Percentiles rank a stretch among this genome's conserved stretches.
Conservation (phyloP, 352 stramenopile species). For the Phytophthora cactorum region DNA sequence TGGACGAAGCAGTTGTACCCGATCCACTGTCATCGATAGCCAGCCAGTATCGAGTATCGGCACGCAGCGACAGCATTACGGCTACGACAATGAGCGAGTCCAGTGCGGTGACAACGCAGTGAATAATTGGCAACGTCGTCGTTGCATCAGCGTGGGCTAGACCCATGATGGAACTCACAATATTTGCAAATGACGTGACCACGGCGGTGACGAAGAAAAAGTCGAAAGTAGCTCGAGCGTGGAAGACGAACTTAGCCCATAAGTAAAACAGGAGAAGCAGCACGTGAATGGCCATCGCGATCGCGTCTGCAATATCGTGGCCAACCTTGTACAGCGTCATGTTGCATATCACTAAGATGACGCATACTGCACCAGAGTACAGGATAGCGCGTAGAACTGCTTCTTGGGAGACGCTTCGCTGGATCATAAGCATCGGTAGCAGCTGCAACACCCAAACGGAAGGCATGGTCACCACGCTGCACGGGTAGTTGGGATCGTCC, state of each 20-base stretch:
- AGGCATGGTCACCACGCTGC: slow-evolving; percentile 59
- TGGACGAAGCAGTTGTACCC: slow-evolving; percentile 38
- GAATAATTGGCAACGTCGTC: slow-evolving; percentile 42
- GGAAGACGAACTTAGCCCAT: slow-evolving; percentile 82
- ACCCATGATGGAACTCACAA: slow-evolving; percentile 60
- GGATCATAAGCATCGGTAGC: slow-evolving; percentile 86
- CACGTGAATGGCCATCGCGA: slow-evolving; percentile 61
- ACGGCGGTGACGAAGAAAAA: slow-evolving; percentile 82
- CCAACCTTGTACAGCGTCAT: slow-evolving; percentile 67
- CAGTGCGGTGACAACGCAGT: slow-evolving; percentile 58
- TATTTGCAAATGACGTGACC: slow-evolving; percentile 46
- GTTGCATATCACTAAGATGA: slow-evolving; percentile 63
- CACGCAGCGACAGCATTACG: slow-evolving; percentile 76
- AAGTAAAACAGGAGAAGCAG: slow-evolving; percentile 74
- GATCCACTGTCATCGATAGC: slow-evolving; percentile 74
- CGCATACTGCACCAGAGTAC: slow-evolving; percentile 69
- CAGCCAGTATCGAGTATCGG: slow-evolving; percentile 86
- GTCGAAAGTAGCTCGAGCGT: slow-evolving; percentile 81
- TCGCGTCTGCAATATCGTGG: slow-evolving; percentile 47
- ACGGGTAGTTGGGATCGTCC: slow-evolving; percentile 53
- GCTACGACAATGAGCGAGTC: slow-evolving; percentile 73
- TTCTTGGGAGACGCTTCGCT: slow-evolving; percentile 80
- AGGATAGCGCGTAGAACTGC: slow-evolving; percentile 72
- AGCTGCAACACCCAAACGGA: slow-evolving; percentile 81
- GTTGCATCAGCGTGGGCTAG: slow-evolving; percentile 36